Evolutionary conservation across 2,329 filamentous ascomycete species (phyloP).

Genomic region (Neofusicoccum kwambonambiense): DNA sequence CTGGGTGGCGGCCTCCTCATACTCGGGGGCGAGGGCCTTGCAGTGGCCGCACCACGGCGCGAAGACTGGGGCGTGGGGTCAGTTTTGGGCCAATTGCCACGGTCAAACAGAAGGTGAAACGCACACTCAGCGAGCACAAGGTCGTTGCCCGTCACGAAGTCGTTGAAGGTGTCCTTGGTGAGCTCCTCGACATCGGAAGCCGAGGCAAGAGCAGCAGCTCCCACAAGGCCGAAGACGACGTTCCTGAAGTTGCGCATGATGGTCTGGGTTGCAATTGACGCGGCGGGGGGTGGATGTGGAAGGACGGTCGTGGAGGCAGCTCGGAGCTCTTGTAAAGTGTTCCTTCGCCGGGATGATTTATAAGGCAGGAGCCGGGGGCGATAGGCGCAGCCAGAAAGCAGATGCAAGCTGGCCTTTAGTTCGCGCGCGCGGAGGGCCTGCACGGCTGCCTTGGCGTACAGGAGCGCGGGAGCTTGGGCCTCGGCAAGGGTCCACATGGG

Average conservation of each 20-base stretch:
- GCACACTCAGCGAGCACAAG: slow-evolving; percentile 93
- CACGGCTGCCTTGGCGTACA: slow-evolving; percentile 13
- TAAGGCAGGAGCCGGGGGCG: slow-evolving; percentile 13
- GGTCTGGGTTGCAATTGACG: neutral
- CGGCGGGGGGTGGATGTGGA: neutral
- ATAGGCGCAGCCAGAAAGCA: neutral
- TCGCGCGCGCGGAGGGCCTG: slow-evolving; percentile 7
- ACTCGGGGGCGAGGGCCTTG: slow-evolving; percentile 94
- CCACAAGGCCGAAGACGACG: slow-evolving; percentile 41
- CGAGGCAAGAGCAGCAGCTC: slow-evolving; percentile 59
- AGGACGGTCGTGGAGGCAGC: neutral
- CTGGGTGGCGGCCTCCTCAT: slow-evolving; percentile 79
- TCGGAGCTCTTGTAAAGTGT: slow-evolving; percentile 9
- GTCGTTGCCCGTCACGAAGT: slow-evolving; percentile 81
- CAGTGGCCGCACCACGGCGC: slow-evolving; percentile 97
- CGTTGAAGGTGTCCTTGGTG: slow-evolving; percentile 81
- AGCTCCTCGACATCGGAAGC: slow-evolving; percentile 81
- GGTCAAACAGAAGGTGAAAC: slow-evolving; percentile 34
- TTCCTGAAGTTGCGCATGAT: slow-evolving; percentile 25
- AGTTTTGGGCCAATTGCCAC: slow-evolving; percentile 37
- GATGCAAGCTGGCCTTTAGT: slow-evolving; percentile 17
- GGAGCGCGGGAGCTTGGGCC: slow-evolving; percentile 8
- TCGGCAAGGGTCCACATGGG: slow-evolving; percentile 5
- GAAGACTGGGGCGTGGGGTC: slow-evolving; percentile 63
- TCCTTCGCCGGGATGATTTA: slow-evolving; percentile 9